Evolutionary conservation across 2,329 filamentous ascomycete species (phyloP), one percentile per base, ranked within the genome.

Genomic region (Botrytis cinerea): DNA sequence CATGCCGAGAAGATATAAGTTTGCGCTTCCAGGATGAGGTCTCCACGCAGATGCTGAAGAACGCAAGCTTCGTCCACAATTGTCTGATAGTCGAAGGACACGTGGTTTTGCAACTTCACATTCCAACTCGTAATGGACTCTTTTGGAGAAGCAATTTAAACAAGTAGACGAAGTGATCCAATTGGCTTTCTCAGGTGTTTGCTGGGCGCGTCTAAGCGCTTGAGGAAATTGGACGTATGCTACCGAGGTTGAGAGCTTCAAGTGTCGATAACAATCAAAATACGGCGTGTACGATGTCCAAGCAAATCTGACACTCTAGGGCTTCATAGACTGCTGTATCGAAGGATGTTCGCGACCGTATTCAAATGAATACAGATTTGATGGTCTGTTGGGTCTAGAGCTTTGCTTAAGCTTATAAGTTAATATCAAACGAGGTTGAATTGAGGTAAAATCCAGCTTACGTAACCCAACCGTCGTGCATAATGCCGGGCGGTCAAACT

Each of bases 361-460:
- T 43, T 25, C 9, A 35, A 35, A 68, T 43, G 35, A 32, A 43
- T 32, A 18, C 22, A n/a, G 22, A 43, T 68, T 43, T 28, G 35
- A 68, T 57, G 66, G 25, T 67, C 64, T 67, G 46, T n/a, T 38
- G 35, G 64, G 64, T 68, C 48, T 57, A 68, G 66, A 68, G 66
- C 66, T 68, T 68, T 68, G 43, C 32, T 61, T 40, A 61, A 38
- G 59, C 61, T 32, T 32, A 32, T 32, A 32, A 32, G 32, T 64
- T 32, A 46, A 45, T 64, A 51, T n/a, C 59, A 51, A 54, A 68
- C 16, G 68, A 62, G 57, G 69, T 71, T 71, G 69, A 32, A 38
- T 22, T 43, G 71, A 72, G 40, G 45, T 51, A 48, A 69, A 69
- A 60, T 46, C n/a, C n/a, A 8, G 62, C 71, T 69, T 60, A 72